Conservation (phyloP, 768 basidiomycete genomes). For the Podaxis sp. region DNA sequence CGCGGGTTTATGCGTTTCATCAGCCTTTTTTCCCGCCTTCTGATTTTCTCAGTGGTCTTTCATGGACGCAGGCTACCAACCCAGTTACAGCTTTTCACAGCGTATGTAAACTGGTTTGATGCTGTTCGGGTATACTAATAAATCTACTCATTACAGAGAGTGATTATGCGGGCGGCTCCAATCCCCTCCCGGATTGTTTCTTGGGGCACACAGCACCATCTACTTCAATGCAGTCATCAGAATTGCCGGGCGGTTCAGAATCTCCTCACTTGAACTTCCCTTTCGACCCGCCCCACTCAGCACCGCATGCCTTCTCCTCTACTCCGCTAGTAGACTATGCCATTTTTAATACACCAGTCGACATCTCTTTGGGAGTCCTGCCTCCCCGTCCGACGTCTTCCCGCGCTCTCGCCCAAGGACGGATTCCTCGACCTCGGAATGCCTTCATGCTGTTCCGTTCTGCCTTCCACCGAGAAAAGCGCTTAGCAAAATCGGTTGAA, state of each 20-base stretch:
- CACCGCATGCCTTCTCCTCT: slow-evolving; percentile 1
- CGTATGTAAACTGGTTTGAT: slow-evolving; percentile 7
- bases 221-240: slow-evolving; percentile 2
- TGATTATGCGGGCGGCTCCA: not conserved
- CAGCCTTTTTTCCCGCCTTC: slow-evolving; percentile 12
- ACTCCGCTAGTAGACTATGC: slow-evolving; percentile 5
- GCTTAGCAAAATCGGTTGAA: slow-evolving; percentile 48
- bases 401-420: slow-evolving; percentile 33
- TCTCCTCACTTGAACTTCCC: not conserved
- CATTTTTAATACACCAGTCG: slow-evolving; percentile 12
- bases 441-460: slow-evolving; percentile 79
- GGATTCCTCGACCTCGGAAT: slow-evolving; percentile 79
- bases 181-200: not conserved
- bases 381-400: slow-evolving; percentile 22
- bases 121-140: slow-evolving; percentile 3
- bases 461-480: slow-evolving; percentile 54
- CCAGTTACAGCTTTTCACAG: slow-evolving; percentile 11
- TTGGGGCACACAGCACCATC: not conserved
- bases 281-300: slow-evolving; percentile 2
- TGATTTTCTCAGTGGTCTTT: slow-evolving; percentile 9
- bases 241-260: slow-evolving; percentile 7
- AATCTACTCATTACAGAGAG: slow-evolving; percentile 20
- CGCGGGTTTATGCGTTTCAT: slow-evolving; percentile 12
- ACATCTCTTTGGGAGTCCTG: slow-evolving; percentile 16
- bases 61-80: slow-evolving; percentile 15